These are phyloP conservation scores for Rhynchospora pubera DNA, from an alignment of 176 grass and related monocot genomes.

Conservation along the genomic window DNA sequence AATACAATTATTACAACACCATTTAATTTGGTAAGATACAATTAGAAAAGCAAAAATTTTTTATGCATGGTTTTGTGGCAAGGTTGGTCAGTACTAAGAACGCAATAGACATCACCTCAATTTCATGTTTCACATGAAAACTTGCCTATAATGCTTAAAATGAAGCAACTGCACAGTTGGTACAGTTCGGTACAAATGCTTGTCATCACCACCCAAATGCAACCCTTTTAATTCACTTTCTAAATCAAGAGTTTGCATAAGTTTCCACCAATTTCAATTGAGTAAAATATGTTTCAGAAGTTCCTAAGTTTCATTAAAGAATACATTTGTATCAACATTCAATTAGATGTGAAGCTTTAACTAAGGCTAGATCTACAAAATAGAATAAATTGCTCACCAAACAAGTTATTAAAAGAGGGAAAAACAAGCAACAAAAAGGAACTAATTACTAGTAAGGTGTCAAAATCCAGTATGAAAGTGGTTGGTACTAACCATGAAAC, in stretches of 20 bases:
- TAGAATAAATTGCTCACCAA: neutral
- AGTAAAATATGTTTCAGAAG: too few species aligned
- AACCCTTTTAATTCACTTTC: too few species aligned
- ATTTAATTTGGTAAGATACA: neutral
- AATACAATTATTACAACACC: constrained; percentile 13
- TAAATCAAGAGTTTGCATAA: too few species aligned
- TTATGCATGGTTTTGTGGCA: neutral
- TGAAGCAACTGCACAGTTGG: too few species aligned
- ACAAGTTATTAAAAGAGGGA: neutral
- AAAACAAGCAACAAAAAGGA: neutral
- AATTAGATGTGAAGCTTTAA: neutral
- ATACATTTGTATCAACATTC: too few species aligned
- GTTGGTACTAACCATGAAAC: constrained; percentile 77
- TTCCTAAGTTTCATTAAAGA: too few species aligned
- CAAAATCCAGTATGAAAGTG: neutral
- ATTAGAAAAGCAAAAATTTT: neutral
- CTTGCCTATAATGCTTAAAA: too few species aligned
- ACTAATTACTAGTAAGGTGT: neutral
- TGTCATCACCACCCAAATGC: too few species aligned
- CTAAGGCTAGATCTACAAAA: neutral
- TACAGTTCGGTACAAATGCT: too few species aligned
- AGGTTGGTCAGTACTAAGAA: neutral
- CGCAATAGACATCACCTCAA: too few species aligned
- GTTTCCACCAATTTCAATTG: too few species aligned
- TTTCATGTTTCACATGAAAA: too few species aligned